Percentiles rank a stretch among this genome's conserved stretches.
Evolutionary conservation across 2,329 filamentous ascomycete species (phyloP).

Genomic region (Hypoxylon sp.): DNA sequence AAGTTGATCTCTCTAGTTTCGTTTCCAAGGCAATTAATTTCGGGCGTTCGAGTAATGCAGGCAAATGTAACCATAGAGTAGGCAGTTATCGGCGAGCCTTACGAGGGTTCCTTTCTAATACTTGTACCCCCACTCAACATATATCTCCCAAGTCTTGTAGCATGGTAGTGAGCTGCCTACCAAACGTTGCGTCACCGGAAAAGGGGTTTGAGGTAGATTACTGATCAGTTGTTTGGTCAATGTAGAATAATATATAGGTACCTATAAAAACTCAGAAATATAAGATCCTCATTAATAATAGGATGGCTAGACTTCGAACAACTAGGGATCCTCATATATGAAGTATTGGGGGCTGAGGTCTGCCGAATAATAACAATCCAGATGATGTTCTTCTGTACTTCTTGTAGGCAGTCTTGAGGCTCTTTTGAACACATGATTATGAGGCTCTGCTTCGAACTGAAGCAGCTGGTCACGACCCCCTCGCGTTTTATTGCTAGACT

Average conservation of each 20-base stretch:
- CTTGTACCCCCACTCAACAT: not conserved
- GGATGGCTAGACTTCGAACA: not conserved
- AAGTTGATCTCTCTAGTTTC: not conserved
- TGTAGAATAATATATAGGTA: not conserved
- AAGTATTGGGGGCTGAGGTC: not conserved
- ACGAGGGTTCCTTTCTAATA: not conserved
- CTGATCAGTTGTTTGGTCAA: not conserved
- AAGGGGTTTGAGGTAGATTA: not conserved
- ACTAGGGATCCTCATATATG: not conserved
- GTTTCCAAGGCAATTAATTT: not conserved
- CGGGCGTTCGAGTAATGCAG: slow-evolving; percentile 5
- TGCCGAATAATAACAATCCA: not conserved
- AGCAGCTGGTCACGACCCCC: not conserved
- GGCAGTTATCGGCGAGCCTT: not conserved
- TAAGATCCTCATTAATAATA: not conserved
- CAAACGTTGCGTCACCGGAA: not conserved
- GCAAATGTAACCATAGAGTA: not conserved
- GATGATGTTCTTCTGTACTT: no score
- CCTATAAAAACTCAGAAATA: not conserved
- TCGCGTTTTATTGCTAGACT: not conserved
- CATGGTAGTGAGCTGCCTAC: not conserved
- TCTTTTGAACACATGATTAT: slow-evolving; percentile 2
- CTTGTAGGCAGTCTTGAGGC: slow-evolving; percentile 1
- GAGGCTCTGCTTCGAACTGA: slow-evolving; percentile 1
- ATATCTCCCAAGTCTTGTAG: not conserved